A percentile compares a stretch with the other conserved stretches of the same genome.
Evolutionary conservation across 2,329 filamentous ascomycete genomes (phyloP).

Genomic region (Phyllosticta citribraziliensis): DNA sequence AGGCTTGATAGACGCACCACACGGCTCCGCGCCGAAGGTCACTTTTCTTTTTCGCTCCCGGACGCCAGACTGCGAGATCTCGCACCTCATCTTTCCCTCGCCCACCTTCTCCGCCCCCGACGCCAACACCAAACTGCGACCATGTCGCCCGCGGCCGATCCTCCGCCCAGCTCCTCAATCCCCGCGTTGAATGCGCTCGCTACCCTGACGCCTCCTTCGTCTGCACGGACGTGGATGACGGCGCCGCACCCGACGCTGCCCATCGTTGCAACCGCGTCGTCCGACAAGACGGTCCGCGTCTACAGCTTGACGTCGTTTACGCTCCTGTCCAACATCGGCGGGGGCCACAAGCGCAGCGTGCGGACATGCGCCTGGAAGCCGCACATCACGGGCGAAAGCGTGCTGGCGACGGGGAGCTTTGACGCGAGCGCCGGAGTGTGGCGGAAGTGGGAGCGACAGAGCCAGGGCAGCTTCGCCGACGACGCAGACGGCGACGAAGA

Average conservation of each 20-base stretch:
- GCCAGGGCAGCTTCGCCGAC: neutral
- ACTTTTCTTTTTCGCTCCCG: neutral
- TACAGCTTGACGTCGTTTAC: constrained; percentile 78
- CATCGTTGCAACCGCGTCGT: constrained; percentile 78
- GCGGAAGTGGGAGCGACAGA: constrained; percentile 51
- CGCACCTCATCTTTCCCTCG: neutral
- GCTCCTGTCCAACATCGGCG: constrained; percentile 67
- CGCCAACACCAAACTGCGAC: neutral
- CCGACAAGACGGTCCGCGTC: constrained; percentile 76
- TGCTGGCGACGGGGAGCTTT: constrained; percentile 86
- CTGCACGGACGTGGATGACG: constrained; percentile 70
- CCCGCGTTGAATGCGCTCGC: constrained; percentile 34
- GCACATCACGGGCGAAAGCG: constrained; percentile 44
- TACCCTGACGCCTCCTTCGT: constrained; percentile 43
- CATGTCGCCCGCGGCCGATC: neutral
- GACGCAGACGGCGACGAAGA: constrained; percentile 29
- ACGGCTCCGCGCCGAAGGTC: neutral
- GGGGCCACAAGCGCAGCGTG: constrained; percentile 87
- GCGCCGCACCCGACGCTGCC: constrained; percentile 79
- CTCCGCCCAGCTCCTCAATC: constrained; percentile 9
- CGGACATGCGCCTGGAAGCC: constrained; percentile 84
- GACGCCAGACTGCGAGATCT: neutral
- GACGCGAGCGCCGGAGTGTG: constrained; percentile 74
- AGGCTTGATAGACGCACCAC: neutral
- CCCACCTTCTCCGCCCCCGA: too few relatives aligned